Evolutionary conservation across 495 filamentous ascomycete genomes (phyloP).

Genomic region (Talaromyces ruber): DNA sequence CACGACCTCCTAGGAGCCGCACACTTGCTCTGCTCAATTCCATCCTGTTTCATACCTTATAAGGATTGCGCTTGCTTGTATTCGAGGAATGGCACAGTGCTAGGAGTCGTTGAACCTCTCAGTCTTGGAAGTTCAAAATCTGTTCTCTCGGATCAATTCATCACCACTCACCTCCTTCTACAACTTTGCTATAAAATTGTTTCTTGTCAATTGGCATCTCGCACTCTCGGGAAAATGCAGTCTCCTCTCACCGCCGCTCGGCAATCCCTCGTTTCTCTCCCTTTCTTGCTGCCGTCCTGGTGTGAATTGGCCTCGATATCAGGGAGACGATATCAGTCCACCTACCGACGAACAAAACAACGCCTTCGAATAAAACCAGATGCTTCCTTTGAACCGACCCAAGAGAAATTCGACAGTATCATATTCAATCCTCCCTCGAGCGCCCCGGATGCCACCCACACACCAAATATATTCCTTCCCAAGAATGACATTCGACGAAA

Average conservation of each 20-base stretch:
- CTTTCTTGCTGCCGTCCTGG: constrained; percentile 31
- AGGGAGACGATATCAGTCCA: constrained; percentile 54
- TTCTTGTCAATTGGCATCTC: neutral
- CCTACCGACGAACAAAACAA: constrained; percentile 61
- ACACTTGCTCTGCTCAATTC: neutral
- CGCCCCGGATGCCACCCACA: constrained; percentile 71
- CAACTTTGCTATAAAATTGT: neutral
- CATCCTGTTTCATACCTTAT: neutral
- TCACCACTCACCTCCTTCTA: neutral
- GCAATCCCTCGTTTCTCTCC: constrained; percentile 32
- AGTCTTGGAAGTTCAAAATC: neutral
- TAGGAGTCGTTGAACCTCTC: neutral
- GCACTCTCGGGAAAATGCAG: neutral
- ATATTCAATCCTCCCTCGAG: constrained; percentile 95
- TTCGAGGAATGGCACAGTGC: neutral
- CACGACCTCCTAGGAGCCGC: neutral
- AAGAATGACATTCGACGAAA: constrained; percentile 61
- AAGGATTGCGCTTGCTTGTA: neutral
- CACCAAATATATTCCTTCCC: constrained; percentile 85
- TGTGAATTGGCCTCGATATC: constrained; percentile 23
- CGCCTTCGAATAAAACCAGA: constrained; percentile 66
- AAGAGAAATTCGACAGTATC: constrained; percentile 52
- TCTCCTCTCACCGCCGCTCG: constrained; percentile 14
- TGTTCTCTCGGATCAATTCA: neutral
- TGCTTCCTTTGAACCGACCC: constrained; percentile 52